Evolutionary conservation across 2,329 filamentous ascomycete genomes (phyloP).

Genomic region (Fusarium sp.): DNA sequence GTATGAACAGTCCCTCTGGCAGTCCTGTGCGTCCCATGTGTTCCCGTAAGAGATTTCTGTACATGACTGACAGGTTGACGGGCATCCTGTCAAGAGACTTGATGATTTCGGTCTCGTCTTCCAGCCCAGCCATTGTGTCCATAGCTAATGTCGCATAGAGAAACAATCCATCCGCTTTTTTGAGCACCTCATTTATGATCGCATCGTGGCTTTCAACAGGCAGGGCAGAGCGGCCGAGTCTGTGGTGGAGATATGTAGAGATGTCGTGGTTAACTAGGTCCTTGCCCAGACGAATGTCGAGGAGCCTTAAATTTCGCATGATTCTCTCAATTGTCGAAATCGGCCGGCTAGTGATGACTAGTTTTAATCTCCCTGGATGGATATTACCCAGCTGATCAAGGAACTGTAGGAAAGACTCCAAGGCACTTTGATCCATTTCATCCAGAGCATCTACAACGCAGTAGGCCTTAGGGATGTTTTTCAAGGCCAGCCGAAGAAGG

Average conservation of each 20-base stretch:
- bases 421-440: constrained; percentile 52
- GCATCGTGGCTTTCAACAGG: neutral
- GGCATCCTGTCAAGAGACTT: constrained; percentile 47
- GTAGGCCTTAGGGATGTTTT: constrained; percentile 41
- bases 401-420: constrained; percentile 43
- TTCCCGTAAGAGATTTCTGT: constrained; percentile 50
- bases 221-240: constrained; percentile 2
- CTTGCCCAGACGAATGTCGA: constrained; percentile 49
- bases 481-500: constrained; percentile 27
- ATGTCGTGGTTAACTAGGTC: constrained; percentile 51
- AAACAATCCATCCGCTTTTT: constrained; percentile 49
- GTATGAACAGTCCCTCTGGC: constrained; percentile 44
- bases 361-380: constrained; percentile 47
- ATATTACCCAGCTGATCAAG: constrained; percentile 46
- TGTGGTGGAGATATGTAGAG: constrained; percentile 45
- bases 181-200: neutral
- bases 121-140: constrained; percentile 45
- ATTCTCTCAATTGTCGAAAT: constrained; percentile 40
- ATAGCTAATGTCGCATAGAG: constrained; percentile 53
- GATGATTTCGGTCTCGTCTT: constrained; percentile 34
- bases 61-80: constrained; percentile 50
- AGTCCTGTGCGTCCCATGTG: constrained; percentile 48
- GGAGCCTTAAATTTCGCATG: constrained; percentile 37
- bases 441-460: constrained; percentile 54
- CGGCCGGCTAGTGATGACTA: constrained; percentile 53